These are phyloP conservation scores for Saprolegnia diclina DNA, from an alignment of 352 stramenopile genomes.

Conservation along the genomic window DNA sequence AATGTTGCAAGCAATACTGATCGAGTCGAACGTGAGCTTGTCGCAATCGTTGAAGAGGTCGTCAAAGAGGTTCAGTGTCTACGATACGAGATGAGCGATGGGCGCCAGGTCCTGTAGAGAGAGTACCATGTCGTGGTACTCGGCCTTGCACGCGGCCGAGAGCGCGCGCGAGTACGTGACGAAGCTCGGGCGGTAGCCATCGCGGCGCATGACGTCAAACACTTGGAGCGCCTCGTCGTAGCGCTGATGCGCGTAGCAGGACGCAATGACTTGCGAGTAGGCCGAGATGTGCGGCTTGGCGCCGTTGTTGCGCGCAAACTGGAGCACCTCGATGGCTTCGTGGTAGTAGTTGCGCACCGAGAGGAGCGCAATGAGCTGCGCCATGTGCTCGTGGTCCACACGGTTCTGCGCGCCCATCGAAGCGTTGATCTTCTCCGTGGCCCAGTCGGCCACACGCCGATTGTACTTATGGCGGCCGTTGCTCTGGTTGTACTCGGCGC, in stretches of 20 bases:
- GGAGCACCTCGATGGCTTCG: constrained; percentile 61
- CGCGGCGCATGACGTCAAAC: constrained; percentile 83
- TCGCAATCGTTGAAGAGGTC: constrained; percentile 74
- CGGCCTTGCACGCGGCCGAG: constrained; percentile 68
- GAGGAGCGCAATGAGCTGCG: constrained; percentile 59
- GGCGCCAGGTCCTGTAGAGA: not conserved
- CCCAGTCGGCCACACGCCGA: constrained; percentile 3
- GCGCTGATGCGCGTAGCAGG: constrained; percentile 67
- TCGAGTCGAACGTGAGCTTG: constrained; percentile 45
- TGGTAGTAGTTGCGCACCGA: constrained; percentile 36
- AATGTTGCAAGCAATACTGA: constrained; percentile 71
- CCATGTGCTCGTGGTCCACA: constrained; percentile 25
- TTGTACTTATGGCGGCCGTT: constrained; percentile 8
- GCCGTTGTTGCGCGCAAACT: constrained; percentile 56
- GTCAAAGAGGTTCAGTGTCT: constrained; percentile 76
- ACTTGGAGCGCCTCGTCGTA: constrained; percentile 68
- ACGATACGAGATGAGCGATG: not conserved
- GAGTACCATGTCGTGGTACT: constrained; percentile 65
- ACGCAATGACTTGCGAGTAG: constrained; percentile 74
- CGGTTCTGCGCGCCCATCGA: not conserved
- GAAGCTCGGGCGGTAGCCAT: constrained; percentile 68
- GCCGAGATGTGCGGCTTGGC: constrained; percentile 72
- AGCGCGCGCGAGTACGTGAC: constrained; percentile 83
- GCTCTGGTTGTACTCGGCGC: constrained; percentile 5
- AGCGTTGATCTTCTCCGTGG: not conserved